Base-by-base conservation (phyloP, 2,329 filamentous ascomycete species). In the Colletotrichum horii region DNA sequence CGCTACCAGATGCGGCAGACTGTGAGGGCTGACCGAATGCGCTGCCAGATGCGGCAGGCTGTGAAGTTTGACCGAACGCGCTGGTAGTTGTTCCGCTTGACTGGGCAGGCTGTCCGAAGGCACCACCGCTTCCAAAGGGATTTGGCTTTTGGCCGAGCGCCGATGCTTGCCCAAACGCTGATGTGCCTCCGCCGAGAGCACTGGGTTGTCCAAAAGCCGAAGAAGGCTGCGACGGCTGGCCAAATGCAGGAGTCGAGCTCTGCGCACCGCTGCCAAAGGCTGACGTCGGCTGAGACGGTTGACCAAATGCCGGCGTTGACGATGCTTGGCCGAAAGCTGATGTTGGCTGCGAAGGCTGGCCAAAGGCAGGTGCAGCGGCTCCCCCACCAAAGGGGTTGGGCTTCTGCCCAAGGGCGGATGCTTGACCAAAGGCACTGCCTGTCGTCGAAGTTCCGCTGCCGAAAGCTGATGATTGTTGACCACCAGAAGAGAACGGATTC, bases 391-490 rank as follows among this genome's bases (percentile, higher is more conserved):
- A 84, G 2, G 81, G 79, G 71, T 79, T 85, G 1, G 78, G 76
- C 55, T 79, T 80, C 28, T 64, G 78, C 55, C 81, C 80, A 2
- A 83, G 71, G 8, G 80, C 79, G 52, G 87, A 82, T 14, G 85
- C 80, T 43, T 89, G 85, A 4, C 88, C 86, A 76, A 92, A 91
- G 1, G 84, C 80, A 64, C 82, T 85, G 14, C 81, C 67, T 3
- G 66, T 70, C 30, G 70, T 34, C 19, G 66, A 30, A 14, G 58
- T 4, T 16, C 62, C 58, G 64, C 32, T 60, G 19, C 74, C 73
- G 16, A 72, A 76, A 6, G 70, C 30, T 32, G 74, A 77, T 14
- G 76, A 16, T 4, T 52, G 61, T 19, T 77, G 56, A 11, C 8
- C 43, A 19, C 68, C 74, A 8, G 62, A 48, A 28, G 74, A 75